Percentiles rank a stretch among this genome's conserved stretches.
Conservation (phyloP, 192 early-diverging fungal genomes). For the Cladochytrium replicatum region DNA sequence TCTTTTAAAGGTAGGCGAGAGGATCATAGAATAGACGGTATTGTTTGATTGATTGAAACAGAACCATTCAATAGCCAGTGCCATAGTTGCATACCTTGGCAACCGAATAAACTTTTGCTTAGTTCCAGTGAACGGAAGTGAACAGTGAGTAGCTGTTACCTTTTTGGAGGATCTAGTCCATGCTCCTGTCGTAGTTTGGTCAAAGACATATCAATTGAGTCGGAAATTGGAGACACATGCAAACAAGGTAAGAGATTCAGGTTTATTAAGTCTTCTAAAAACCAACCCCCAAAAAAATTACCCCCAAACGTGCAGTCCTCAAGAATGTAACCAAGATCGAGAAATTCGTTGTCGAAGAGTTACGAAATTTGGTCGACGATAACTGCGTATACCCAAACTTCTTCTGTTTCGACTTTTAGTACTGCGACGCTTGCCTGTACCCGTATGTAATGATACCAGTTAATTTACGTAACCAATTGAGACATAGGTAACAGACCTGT, state of each 20-base stretch:
- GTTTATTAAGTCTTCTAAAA: slow-evolving; percentile 4
- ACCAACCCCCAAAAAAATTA: too few species aligned
- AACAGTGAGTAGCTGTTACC: slow-evolving; percentile 15
- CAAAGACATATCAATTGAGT: slow-evolving; percentile 46
- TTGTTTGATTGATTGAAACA: neutral
- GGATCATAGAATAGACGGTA: slow-evolving; percentile 1
- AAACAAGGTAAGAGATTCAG: slow-evolving; percentile 40
- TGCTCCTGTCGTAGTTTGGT: slow-evolving; percentile 29
- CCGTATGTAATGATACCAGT: too few species aligned
- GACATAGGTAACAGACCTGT: slow-evolving; percentile 13
- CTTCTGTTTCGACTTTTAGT: too few species aligned
- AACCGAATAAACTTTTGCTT: slow-evolving; percentile 51
- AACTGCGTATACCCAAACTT: slow-evolving; percentile 42
- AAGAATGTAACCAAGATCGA: slow-evolving; percentile 57
- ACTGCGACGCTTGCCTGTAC: slow-evolving; percentile 6
- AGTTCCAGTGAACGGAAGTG: slow-evolving; percentile 31
- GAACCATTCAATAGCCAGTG: slow-evolving; percentile 27
- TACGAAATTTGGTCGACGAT: slow-evolving; percentile 27
- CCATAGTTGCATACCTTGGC: slow-evolving; percentile 49
- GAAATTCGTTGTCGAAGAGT: slow-evolving; percentile 28
- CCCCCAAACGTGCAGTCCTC: too few species aligned
- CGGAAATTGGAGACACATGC: slow-evolving; percentile 44
- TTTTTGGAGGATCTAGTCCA: neutral
- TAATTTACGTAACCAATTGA: too few species aligned
- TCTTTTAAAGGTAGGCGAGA: slow-evolving; percentile 32